Percentiles rank a stretch among this genome's conserved stretches.
phyloP scores from a whole-genome alignment of 1,284 basidiomycete species.

The Takashimella tepidaria region DNA sequence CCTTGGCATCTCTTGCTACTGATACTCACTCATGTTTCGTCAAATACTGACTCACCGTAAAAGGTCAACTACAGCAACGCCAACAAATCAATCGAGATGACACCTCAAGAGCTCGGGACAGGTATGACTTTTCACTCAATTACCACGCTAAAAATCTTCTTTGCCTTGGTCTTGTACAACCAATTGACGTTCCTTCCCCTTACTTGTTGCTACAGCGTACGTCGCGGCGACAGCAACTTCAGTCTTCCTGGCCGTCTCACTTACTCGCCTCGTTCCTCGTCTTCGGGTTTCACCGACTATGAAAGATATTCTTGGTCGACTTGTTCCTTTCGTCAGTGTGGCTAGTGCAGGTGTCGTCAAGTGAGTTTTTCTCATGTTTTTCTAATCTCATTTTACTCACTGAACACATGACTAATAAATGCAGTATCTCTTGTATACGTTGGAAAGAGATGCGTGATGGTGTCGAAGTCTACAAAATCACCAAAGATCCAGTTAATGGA shows the following conservation, averaged over 20 bases:
- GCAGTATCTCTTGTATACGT: slow-evolving; percentile 51
- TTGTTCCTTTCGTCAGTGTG: slow-evolving; percentile 54
- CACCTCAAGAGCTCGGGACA: slow-evolving; percentile 48
- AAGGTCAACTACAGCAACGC: slow-evolving; percentile 49
- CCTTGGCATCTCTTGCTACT: not conserved
- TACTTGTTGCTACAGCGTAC: too few relatives aligned
- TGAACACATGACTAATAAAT: not conserved
- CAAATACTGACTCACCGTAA: slow-evolving; percentile 8
- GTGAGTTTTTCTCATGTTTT: slow-evolving; percentile 16
- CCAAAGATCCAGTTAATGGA: slow-evolving; percentile 21
- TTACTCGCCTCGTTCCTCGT: slow-evolving; percentile 50
- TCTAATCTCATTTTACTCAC: not conserved
- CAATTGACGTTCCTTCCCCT: too few relatives aligned
- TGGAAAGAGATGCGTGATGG: slow-evolving; percentile 57
- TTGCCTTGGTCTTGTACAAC: not conserved
- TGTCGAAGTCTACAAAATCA: slow-evolving; percentile 49
- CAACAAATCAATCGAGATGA: slow-evolving; percentile 51
- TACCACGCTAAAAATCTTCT: too few relatives aligned
- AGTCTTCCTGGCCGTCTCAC: slow-evolving; percentile 52
- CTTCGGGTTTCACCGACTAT: slow-evolving; percentile 35
- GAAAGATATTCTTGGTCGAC: slow-evolving; percentile 45
- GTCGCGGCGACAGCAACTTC: slow-evolving; percentile 52
- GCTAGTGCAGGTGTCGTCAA: slow-evolving; percentile 52
- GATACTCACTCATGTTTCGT: too few relatives aligned
- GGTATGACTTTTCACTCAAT: too few relatives aligned